Base-by-base conservation (phyloP, 257 asterid genomes). In the Rubia yunnanensis region DNA sequence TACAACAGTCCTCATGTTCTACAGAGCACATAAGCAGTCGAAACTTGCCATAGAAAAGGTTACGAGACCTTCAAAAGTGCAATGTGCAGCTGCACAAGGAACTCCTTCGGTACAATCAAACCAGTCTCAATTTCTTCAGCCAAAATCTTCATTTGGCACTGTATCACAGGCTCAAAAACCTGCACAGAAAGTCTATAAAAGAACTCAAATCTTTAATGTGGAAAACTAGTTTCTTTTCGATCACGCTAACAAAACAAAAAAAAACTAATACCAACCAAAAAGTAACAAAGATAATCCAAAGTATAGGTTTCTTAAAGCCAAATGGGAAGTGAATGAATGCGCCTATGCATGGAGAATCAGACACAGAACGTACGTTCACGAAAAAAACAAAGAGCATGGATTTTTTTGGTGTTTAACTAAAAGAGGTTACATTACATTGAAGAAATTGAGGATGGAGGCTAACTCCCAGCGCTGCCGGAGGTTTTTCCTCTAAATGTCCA, bases 391-490 rank as follows among this genome's bases (percentile, higher is more conserved):
- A 58, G 30, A 58, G 23, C 28, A 30, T 7, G 63, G 14, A 58
- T 30, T 31, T 58, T 58, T 55, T 1, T 1, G 62, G 2, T 57
- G 5, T 28, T 9, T 15, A 10, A 30, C 3, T 15, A 5, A 18
- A 31, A 58, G 8, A 7, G 46, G 23, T 20, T 14, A 44, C 52
- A 7, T 66, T 92, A 92, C 98, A 64, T 73, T 74, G 72, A 92
- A 84, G 72, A 92, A 92, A 76, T 87, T 84, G 70, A 92, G 95
- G 77, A 92, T 82, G 22, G 98, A 89, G 35, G 98, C 98, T 10
- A 92, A 77, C 87, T 92, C 98, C 96, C 92, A 86, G 46, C 91
- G 87, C 60, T 76, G 80, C 18, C 96, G 98, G 60, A 92, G 95
- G 76, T 67, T 74, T 65, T 46, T 49, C 28, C 87, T 86, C 2